phyloP scores from a whole-genome alignment of 2,329 filamentous ascomycete species.

The Fusarium sp. region DNA sequence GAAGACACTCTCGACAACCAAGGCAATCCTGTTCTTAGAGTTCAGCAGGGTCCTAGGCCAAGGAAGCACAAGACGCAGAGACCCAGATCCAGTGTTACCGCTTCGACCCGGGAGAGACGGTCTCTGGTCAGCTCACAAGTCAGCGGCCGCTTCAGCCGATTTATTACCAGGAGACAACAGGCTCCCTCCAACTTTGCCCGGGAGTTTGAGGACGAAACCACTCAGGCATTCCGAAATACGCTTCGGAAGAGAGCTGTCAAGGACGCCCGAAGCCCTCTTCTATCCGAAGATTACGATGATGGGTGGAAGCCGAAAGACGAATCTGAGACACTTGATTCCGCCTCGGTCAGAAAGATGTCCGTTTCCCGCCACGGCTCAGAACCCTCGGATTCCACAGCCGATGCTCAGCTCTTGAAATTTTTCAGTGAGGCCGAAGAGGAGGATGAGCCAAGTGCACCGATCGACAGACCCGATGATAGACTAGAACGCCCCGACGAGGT shows the following conservation, averaged over 20 bases:
- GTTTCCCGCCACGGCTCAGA: constrained; percentile 1
- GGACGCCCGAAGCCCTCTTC: constrained; percentile 26
- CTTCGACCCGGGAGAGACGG: constrained; percentile 28
- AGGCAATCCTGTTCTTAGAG: constrained; percentile 62
- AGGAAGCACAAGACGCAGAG: constrained; percentile 22
- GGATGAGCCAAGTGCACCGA: constrained; percentile 37
- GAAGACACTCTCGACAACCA: constrained; percentile 68
- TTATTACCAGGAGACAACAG: constrained; percentile 23
- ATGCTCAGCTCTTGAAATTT: constrained; percentile 34
- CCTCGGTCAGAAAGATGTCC: constrained; percentile 12
- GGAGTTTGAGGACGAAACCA: constrained; percentile 18
- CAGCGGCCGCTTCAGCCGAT: constrained; percentile 11
- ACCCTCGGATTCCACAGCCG: constrained; percentile 1
- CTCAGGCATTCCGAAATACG: constrained; percentile 8
- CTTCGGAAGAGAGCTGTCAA: constrained; percentile 18
- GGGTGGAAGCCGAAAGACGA: constrained; percentile 12
- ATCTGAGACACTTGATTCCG: constrained; percentile 17
- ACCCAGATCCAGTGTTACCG: constrained; percentile 10
- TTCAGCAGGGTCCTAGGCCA: constrained; percentile 57
- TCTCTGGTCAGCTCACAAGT: constrained; percentile 11
- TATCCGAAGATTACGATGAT: constrained; percentile 21
- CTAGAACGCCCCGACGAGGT: constrained; percentile 40
- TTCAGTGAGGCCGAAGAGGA: constrained; percentile 42
- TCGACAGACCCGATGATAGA: constrained; percentile 37
- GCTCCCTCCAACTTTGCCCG: constrained; percentile 8